Evolutionary conservation across 257 asterid species (phyloP).

Genomic region (Plantago ovata): DNA sequence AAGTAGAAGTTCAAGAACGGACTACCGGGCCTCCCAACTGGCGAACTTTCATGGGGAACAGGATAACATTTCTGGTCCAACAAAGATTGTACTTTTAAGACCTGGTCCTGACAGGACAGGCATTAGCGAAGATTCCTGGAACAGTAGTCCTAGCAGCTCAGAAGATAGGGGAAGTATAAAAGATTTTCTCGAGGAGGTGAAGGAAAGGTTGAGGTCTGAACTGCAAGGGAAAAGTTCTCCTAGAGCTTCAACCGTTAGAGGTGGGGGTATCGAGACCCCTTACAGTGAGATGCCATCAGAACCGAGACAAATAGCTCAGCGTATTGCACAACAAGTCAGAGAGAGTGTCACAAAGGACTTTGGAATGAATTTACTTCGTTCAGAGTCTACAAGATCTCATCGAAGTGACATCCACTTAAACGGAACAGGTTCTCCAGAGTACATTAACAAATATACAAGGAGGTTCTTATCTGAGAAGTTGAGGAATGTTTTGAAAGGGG

Average conservation of each 20-base stretch:
- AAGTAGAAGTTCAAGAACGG: conserved; percentile 29
- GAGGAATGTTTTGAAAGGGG: conserved; percentile 70
- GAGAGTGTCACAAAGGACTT: conserved; percentile 66
- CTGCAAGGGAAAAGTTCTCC: conserved; percentile 63
- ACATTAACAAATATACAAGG: conserved; percentile 63
- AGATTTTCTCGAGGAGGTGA: conserved; percentile 90
- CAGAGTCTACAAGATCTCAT: conserved; percentile 82
- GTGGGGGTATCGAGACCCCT: conserved; percentile 93
- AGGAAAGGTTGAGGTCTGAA: conserved; percentile 79
- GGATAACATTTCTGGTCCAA: conserved; percentile 39
- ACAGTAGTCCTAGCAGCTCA: conserved; percentile 70
- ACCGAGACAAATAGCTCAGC: conserved; percentile 73
- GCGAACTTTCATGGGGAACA: conserved; percentile 24
- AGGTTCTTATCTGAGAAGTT: conserved; percentile 69
- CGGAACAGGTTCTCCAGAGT: conserved; percentile 61
- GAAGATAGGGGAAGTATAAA: conserved; percentile 66
- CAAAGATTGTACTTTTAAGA: conserved; percentile 82
- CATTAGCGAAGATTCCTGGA: conserved; percentile 54
- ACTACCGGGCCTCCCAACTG: conserved; percentile 28
- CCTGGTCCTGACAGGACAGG: conserved; percentile 66
- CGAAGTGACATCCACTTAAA: conserved; percentile 60
- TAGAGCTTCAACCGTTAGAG: conserved; percentile 60
- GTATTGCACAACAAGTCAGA: conserved; percentile 71
- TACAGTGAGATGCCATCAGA: conserved; percentile 70
- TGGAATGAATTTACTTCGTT: conserved; percentile 57